Base-by-base conservation (phyloP, 345 rosid genomes). In the Populus ilicifolia region DNA sequence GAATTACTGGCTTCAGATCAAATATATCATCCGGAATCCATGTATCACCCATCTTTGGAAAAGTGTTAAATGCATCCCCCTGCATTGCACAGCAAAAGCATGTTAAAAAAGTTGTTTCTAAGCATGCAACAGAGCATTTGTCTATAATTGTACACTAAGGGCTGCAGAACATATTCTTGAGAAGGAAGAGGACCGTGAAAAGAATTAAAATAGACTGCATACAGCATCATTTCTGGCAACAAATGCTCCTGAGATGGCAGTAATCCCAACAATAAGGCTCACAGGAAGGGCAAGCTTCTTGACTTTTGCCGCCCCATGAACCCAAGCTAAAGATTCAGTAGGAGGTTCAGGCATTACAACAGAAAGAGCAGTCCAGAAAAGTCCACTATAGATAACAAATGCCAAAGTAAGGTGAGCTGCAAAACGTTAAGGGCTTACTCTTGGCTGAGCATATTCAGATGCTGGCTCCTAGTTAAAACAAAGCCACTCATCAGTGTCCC, bases 171-270 rank as follows among this genome's bases (percentile, higher is more conserved):
- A 70, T 54, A 75, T 70, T 9, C 62, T 39, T 56, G 2, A 7
- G 46, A 73, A 74, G 79, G 65, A 36, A 41, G 39, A 69, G 13
- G 6, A 18, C 7, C 72, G 69, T 0, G 52, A 72, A 29, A 39
- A 67, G 44, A 10, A 38, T 13, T 8, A 25, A 63, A 33, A 35
- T 44, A 48, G 72, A 52, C 59, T 69, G 44, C 94, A 65, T 83
- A 90, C 99, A 72, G 97, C 98, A 89, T 96, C 98, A 83, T 96
- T 93, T 82, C 99, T 98, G 39, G 97, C 99, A 39, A 96, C 99
- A 75, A 96, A 92, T 33, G 98, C 99, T 43, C 99, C 99, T 43
- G 97, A 93, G 39, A 96, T 73, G 5, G 97, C 99, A 54, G 98
- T 96, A 77, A 93, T 77, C 70, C 91, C 97, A 36, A 92, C 95